Evolutionary conservation across 768 basidiomycete species (phyloP).

Genomic region (Piloderma croceum): DNA sequence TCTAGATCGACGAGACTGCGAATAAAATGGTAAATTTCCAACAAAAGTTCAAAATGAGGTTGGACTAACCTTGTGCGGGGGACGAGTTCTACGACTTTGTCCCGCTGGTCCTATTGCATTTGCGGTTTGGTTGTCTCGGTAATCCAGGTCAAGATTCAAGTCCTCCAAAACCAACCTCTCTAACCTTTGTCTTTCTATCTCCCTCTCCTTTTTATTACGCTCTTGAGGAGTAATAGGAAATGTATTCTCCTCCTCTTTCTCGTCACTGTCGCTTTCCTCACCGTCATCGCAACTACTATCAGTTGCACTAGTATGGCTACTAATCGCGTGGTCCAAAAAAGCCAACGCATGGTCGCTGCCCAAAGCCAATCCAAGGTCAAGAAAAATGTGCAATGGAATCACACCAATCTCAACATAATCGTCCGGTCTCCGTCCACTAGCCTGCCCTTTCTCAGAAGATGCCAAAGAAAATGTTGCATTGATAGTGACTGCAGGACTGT

Average conservation of each 20-base stretch:
- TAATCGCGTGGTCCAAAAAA: conserved; percentile 43
- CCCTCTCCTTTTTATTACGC: conserved; percentile 20
- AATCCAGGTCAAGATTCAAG: conserved; percentile 48
- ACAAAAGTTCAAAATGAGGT: no score
- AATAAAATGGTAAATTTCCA: not conserved
- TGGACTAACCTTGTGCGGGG: no score
- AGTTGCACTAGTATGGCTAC: conserved; percentile 1
- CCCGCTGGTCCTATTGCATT: conserved; percentile 1
- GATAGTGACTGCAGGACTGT: conserved; percentile 14
- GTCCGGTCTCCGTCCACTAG: not conserved
- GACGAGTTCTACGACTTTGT: no score
- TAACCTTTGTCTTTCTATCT: conserved; percentile 36
- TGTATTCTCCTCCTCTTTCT: conserved; percentile 30
- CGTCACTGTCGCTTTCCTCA: conserved; percentile 15
- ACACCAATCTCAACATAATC: conserved; percentile 37
- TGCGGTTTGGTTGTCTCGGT: conserved; percentile 19
- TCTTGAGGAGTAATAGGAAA: conserved; percentile 29
- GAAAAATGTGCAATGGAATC: conserved; percentile 68
- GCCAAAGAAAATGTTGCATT: conserved; percentile 2
- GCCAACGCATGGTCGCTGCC: conserved; percentile 33
- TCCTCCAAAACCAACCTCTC: conserved; percentile 55
- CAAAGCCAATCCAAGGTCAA: conserved; percentile 53
- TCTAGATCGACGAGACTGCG: conserved; percentile 8
- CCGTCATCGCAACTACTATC: conserved; percentile 6
- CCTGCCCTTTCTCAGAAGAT: not conserved